Conservation (phyloP, 169 alveolate species). For the Ichthyophthirius multifiliis region DNA sequence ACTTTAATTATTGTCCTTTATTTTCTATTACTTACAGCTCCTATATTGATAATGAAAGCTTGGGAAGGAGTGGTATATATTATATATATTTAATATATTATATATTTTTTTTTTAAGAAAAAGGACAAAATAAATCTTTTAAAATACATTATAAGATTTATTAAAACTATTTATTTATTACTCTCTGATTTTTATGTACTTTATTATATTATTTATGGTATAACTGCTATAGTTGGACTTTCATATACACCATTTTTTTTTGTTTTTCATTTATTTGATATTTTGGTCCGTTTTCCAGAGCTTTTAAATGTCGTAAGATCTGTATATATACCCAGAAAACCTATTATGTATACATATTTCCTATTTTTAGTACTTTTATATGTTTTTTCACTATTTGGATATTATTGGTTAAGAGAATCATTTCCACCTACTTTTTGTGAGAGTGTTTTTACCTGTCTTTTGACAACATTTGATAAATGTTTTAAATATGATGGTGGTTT, state of each 20-base stretch:
- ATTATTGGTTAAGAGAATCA: slow-evolving; percentile 31
- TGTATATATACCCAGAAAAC: slow-evolving; percentile 35
- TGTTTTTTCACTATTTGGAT: slow-evolving; percentile 34
- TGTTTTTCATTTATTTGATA: slow-evolving; percentile 41
- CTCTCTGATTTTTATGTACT: slow-evolving; percentile 40
- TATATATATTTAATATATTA: not conserved
- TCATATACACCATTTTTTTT: slow-evolving; percentile 36
- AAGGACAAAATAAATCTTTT: slow-evolving; percentile 13
- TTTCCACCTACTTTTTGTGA: slow-evolving; percentile 35
- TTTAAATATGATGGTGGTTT: slow-evolving; percentile 47
- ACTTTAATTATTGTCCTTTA: slow-evolving; percentile 27
- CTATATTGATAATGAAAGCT: slow-evolving; percentile 30
- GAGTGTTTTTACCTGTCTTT: slow-evolving; percentile 23
- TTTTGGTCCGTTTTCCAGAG: slow-evolving; percentile 34
- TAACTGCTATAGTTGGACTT: slow-evolving; percentile 30
- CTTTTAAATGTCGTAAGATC: slow-evolving; percentile 40
- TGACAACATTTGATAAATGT: slow-evolving; percentile 41
- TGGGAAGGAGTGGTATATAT: slow-evolving; percentile 25
- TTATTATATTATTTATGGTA: slow-evolving; percentile 32
- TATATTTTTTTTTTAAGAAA: not conserved
- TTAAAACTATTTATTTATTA: not conserved
- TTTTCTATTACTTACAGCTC: slow-evolving; percentile 35
- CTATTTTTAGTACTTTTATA: slow-evolving; percentile 38
- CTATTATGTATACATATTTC: slow-evolving; percentile 36
- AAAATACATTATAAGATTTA: not conserved